Evolutionary conservation across 2,329 filamentous ascomycete species (phyloP).

Genomic region (Bimuria novae-zelandiae): DNA sequence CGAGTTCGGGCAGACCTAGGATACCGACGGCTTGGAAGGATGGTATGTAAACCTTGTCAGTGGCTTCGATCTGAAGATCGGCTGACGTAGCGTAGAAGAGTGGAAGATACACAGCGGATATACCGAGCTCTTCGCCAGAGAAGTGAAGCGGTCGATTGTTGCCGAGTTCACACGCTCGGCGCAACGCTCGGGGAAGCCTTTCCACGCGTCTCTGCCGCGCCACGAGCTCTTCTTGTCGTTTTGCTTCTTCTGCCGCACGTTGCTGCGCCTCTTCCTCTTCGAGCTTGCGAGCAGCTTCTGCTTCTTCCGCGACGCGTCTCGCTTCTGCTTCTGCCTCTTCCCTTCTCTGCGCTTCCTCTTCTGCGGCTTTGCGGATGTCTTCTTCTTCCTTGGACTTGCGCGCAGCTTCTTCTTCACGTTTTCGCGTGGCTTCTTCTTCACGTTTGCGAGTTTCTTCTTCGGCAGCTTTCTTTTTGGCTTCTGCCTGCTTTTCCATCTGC

Average conservation of each 20-base stretch:
- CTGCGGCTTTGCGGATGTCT: constrained; percentile 33
- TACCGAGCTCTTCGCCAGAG: constrained; percentile 45
- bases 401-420: constrained; percentile 32
- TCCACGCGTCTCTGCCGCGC: constrained; percentile 42
- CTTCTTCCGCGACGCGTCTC: constrained; percentile 36
- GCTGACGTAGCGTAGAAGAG: constrained; percentile 41
- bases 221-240: constrained; percentile 32
- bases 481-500: constrained; percentile 12
- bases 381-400: constrained; percentile 34
- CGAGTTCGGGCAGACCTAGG: constrained; percentile 47
- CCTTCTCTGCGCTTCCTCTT: constrained; percentile 34
- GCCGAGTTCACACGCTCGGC: constrained; percentile 44
- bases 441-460: constrained; percentile 34
- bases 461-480: constrained; percentile 29
- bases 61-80: constrained; percentile 27
- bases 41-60: constrained; percentile 40
- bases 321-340: constrained; percentile 38
- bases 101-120: constrained; percentile 46
- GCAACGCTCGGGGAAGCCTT: constrained; percentile 43
- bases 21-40: constrained; percentile 48
- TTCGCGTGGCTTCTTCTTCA: constrained; percentile 22
- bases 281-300: constrained; percentile 37
- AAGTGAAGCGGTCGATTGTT: constrained; percentile 45
- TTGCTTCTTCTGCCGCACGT: constrained; percentile 35
- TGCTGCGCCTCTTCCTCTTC: constrained; percentile 38